Evolutionary conservation across 129 eudicot species (phyloP), one percentile per base, ranked within the genome.

Genomic region (Artemisia argyi): DNA sequence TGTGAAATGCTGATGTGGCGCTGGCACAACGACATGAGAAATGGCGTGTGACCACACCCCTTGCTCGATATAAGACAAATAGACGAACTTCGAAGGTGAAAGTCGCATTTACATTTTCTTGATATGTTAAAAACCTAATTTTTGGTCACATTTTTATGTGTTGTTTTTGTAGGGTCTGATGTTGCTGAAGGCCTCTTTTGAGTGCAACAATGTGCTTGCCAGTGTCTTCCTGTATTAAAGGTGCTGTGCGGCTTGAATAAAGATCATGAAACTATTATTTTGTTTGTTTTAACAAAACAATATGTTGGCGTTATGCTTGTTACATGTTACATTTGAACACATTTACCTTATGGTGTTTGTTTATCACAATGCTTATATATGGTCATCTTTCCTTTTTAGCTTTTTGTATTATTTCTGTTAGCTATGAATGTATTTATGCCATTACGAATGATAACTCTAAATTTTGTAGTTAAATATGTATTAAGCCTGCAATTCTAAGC

Each of bases 131-230:
- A 1, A 5, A 16, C 39, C 39, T 16, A 0, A 15, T 32, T 1
- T 65, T 3, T 2, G 26, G 3, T 62, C 2, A 5, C 39, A 4
- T 14, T 53, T 1, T 11, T 60, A 1, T 53, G 11, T 42, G 30
- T 17, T 61, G 13, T 64, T 3, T 26, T 17, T 69, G 42, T 11
- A 75, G 87, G 87, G 75, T 53, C 15, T 79, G 79, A 72, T 60
- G 79, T 46, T 79, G 76, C 55, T 83, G 52, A 68, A 82, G 69
- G 79, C 85, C 3, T 76, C 79, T 1, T 15, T 76, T 11, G 64
- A 72, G 53, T 49, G 55, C 78, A 72, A 66, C 51, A 49, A 78
- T 13, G 82, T 81, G 24, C 72, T 76, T 7, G 66, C 85, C 2
- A 72, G 32, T 17, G 79, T 72, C 46, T 81, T 81, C 32, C n/a